Conservation (phyloP, 1,284 basidiomycete genomes). For the Ceratobasidium sp. region DNA sequence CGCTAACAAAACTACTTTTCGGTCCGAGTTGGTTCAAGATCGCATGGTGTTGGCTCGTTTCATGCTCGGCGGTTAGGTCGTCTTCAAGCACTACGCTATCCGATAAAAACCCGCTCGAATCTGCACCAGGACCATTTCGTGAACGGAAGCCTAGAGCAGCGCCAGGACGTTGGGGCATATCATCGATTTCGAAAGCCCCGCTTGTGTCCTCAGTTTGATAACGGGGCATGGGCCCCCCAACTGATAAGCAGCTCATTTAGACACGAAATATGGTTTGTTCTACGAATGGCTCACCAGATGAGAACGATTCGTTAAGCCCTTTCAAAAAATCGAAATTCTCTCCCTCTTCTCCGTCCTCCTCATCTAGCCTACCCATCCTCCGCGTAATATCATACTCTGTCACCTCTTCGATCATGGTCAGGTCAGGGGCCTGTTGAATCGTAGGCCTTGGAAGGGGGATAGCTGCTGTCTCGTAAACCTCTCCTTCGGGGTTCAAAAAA, state of each 20-base stretch:
- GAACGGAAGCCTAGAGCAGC: constrained; percentile 30
- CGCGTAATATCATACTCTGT: constrained; percentile 30
- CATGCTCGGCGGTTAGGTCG: background rate
- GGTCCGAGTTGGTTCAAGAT: background rate
- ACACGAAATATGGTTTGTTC: too few species aligned
- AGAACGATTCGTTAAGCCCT: constrained; percentile 6
- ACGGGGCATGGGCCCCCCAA: background rate
- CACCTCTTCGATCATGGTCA: constrained; percentile 32
- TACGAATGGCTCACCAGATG: too few species aligned
- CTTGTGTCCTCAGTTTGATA: constrained; percentile 7
- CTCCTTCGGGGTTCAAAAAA: constrained; percentile 26
- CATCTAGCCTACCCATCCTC: constrained; percentile 1
- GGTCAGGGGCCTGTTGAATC: constrained; percentile 18
- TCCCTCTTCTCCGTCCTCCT: background rate
- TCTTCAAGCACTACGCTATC: constrained; percentile 2
- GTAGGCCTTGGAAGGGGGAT: constrained; percentile 26
- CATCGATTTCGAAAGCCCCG: background rate
- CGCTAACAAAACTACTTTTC: background rate
- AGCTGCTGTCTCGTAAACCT: constrained; percentile 23
- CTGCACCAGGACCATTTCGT: background rate
- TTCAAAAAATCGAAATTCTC: constrained; percentile 10
- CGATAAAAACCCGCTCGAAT: constrained; percentile 20
- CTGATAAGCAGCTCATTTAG: background rate
- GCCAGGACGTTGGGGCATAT: constrained; percentile 34
- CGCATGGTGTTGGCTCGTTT: background rate